Base-by-base conservation (phyloP, 148 eudicot genomes). In the Rhododendron griersonianum region DNA sequence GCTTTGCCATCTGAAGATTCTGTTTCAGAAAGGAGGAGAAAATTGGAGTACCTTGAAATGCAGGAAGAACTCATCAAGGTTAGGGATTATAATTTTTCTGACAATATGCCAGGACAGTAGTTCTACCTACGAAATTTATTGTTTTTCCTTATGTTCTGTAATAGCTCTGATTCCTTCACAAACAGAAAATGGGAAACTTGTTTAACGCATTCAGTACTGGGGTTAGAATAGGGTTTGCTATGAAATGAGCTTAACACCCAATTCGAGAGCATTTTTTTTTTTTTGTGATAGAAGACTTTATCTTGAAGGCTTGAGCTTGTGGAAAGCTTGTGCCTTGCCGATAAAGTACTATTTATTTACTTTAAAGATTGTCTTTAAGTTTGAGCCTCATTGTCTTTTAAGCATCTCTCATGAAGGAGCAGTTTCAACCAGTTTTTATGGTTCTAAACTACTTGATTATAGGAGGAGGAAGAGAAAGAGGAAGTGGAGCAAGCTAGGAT, bases 11-110 rank as follows among this genome's bases (percentile, higher is more conserved):
- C 98, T 84, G 96, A 93, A 90, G 98, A 95, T 94, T 89, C 96
- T 87, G 91, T 95, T 86, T 91, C 96, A 0, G 96, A 93, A 88
- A 94, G 94, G 90, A 93, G 92, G 89, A 94, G 98, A 87, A 95
- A 95, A 81, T 89, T 95, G 87, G 98, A 95, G 88, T 95, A 87
- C 92, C 90, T 94, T 80, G 94, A 90, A 92, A 94, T 92, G 96
- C 94, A 95, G 82, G 96, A 95, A 92, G 98, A 95, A 88, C 92
- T 94, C 81, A 94, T 95, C 87, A 93, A 95, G 98, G 98, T 95
- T 81, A 18, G 30, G 63, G 63, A 65, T 53, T 51, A 59, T 23
- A n/a, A 83, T 21, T 39, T 81, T 87, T 47, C 28, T 87, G 76
- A 61, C 48, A 69, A 19, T 67, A 44, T 25, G 44, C 77, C 16